These are phyloP conservation scores for Paxillus rubicundulus DNA, from an alignment of 768 basidiomycete genomes.

Conservation along the genomic window DNA sequence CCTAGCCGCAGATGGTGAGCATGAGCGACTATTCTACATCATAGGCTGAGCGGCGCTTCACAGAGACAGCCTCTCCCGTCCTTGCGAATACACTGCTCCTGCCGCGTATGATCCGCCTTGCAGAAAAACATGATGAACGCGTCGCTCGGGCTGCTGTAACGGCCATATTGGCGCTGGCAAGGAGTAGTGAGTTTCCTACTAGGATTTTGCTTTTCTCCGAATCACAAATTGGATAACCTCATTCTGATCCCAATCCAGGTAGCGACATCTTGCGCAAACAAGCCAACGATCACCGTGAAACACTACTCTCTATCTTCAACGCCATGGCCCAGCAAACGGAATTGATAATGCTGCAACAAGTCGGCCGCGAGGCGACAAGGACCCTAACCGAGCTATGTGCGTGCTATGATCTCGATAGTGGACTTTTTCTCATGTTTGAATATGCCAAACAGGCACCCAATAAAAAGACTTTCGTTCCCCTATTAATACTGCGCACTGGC, in stretches of 20 bases:
- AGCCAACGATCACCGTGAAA: not conserved
- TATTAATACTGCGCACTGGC: not conserved
- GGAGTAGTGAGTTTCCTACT: not conserved
- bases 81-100: not conserved
- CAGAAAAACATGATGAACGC: slow-evolving; percentile 3
- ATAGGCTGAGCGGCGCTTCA: not conserved
- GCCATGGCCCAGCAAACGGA: not conserved
- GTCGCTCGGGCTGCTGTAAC: slow-evolving; percentile 2
- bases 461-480: not conserved
- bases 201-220: not conserved
- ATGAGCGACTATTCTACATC: not conserved
- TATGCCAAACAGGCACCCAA: not conserved
- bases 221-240: no score
- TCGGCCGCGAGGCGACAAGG: not conserved
- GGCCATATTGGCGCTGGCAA: not conserved
- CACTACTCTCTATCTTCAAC: not conserved
- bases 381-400: not conserved
- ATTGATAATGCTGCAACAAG: not conserved
- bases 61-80: not conserved
- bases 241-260: not conserved
- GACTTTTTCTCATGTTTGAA: not conserved
- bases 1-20: slow-evolving; percentile 1
- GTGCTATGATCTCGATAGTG: not conserved
- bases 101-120: not conserved
- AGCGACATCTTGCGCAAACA: not conserved